A percentile compares a stretch with the other conserved stretches of the same genome.
Conservation (phyloP, 2,329 filamentous ascomycete species). For the Epichloe uncinata region DNA sequence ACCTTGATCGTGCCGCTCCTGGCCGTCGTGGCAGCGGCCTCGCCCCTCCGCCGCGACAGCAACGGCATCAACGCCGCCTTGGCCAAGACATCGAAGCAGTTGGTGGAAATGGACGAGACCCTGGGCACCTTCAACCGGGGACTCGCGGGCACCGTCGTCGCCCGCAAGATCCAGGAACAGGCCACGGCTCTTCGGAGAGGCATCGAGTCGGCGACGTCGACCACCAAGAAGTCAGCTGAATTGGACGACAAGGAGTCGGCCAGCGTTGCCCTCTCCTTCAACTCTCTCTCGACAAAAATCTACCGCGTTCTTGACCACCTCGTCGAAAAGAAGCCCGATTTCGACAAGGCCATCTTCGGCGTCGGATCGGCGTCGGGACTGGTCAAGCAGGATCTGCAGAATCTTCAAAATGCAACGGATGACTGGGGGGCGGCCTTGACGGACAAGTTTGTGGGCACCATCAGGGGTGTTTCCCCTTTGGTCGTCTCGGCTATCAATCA, state of each 20-base stretch:
- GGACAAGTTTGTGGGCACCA: neutral
- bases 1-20: neutral
- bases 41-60: neutral
- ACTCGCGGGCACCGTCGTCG: neutral
- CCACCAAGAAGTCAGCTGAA: neutral
- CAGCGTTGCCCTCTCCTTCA: neutral
- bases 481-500: neutral
- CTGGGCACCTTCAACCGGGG: conserved; percentile 1
- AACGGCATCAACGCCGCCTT: conserved; percentile 1
- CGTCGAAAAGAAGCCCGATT: neutral
- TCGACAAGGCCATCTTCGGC: conserved; percentile 2
- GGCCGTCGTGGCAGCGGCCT: neutral
- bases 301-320: conserved; percentile 1
- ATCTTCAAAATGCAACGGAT: neutral
- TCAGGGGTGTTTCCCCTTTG: neutral
- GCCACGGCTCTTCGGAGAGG: neutral
- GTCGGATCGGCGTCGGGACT: neutral
- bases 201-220: neutral
- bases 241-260: neutral
- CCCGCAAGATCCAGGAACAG: neutral
- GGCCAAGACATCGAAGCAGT: neutral
- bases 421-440: neutral
- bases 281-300: neutral
- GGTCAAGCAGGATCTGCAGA: neutral
- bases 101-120: neutral